Conservation (phyloP, 257 asterid species). For the Buddleja alternifolia region DNA sequence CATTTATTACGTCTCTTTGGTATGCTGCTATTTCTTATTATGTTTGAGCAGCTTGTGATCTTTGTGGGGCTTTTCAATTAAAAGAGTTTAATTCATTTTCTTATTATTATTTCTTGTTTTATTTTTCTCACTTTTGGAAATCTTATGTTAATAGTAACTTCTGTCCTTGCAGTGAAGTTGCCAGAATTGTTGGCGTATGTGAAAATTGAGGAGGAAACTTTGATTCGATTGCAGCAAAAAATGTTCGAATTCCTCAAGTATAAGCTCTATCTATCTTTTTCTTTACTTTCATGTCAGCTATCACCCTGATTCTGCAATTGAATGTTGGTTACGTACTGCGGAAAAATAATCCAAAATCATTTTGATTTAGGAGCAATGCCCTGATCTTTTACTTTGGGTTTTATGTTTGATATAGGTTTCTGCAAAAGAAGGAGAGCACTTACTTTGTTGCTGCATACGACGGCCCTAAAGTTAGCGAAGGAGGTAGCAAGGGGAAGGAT, state of each 20-base stretch:
- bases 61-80: not conserved
- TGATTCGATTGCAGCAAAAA: slow-evolving; percentile 74
- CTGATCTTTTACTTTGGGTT: slow-evolving; percentile 13
- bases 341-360: not conserved
- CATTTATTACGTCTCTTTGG: slow-evolving; percentile 97
- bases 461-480: slow-evolving; percentile 39
- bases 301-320: slow-evolving; percentile 5
- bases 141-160: slow-evolving; percentile 22
- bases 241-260: slow-evolving; percentile 87
- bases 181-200: slow-evolving; percentile 77
- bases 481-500: slow-evolving; percentile 46
- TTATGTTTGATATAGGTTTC: slow-evolving; percentile 43
- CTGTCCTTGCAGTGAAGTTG: slow-evolving; percentile 76
- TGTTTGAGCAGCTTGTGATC: not conserved
- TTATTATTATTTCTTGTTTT: slow-evolving; percentile 10
- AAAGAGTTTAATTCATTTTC: not conserved
- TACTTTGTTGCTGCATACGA: slow-evolving; percentile 53
- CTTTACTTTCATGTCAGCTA: not conserved
- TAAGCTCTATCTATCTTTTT: slow-evolving; percentile 27
- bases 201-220: slow-evolving; percentile 80
- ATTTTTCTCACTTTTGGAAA: slow-evolving; percentile 16
- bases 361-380: slow-evolving; percentile 3
- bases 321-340: not conserved
- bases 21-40: slow-evolving; percentile 37
- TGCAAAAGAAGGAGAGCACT: slow-evolving; percentile 56